Evolutionary conservation across 768 basidiomycete species (phyloP).

Genomic region (Podaxis pistillaris): DNA sequence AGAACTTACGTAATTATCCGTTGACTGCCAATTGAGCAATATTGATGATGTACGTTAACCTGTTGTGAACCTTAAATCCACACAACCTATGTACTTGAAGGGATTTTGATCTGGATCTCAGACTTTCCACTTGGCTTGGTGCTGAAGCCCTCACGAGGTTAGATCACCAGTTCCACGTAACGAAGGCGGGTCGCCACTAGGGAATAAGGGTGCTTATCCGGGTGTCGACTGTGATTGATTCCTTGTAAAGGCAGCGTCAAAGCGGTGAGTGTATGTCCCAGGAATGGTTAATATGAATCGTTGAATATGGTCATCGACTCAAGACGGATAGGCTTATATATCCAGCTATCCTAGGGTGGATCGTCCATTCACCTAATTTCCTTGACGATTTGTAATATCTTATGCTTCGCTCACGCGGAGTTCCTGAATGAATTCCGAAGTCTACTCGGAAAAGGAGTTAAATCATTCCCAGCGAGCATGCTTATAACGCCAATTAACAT

Average conservation of each 20-base stretch:
- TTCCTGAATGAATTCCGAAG: not conserved
- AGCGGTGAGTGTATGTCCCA: conserved; percentile 19
- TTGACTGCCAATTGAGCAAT: too few relatives aligned
- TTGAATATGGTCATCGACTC: not conserved
- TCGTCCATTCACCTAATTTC: not conserved
- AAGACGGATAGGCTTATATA: not conserved
- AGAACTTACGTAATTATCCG: too few relatives aligned
- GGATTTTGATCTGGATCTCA: too few relatives aligned
- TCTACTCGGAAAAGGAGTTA: not conserved
- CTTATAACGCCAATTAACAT: not conserved
- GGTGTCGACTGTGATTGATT: conserved; percentile 20
- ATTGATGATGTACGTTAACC: too few relatives aligned
- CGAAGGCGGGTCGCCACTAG: too few relatives aligned
- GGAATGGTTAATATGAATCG: conserved; percentile 14
- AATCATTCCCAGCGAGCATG: not conserved
- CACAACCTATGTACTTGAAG: too few relatives aligned
- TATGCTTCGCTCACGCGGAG: not conserved
- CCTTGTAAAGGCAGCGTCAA: conserved; percentile 23
- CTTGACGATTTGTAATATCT: not conserved
- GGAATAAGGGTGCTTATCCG: conserved; percentile 15
- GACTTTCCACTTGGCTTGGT: too few relatives aligned
- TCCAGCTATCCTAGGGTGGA: not conserved
- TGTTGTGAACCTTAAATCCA: too few relatives aligned
- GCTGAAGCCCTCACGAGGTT: too few relatives aligned
- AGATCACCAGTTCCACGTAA: too few relatives aligned